phyloP scores from a whole-genome alignment of 2,329 filamentous ascomycete genomes.

The Monosporascus sp. region DNA sequence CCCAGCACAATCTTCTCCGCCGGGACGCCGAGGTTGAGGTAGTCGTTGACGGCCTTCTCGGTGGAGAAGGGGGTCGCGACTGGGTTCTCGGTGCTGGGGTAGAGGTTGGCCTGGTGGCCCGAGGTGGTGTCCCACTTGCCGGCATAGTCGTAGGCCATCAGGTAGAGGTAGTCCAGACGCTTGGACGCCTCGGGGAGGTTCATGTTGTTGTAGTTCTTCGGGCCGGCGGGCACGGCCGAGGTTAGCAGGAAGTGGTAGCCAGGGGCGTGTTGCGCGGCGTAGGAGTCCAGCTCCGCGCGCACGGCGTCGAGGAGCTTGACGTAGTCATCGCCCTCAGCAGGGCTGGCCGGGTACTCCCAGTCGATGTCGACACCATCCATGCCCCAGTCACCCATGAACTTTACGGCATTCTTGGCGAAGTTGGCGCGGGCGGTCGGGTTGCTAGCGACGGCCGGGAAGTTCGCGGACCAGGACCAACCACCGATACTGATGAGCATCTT shows the following conservation, averaged over 20 bases:
- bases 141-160: conserved; percentile 72
- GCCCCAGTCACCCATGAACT: conserved; percentile 68
- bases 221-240: conserved; percentile 47
- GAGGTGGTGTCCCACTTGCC: conserved; percentile 61
- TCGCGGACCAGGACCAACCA: conserved; percentile 77
- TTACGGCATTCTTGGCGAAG: conserved; percentile 67
- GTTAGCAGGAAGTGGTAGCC: conserved; percentile 51
- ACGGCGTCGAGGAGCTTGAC: conserved; percentile 39
- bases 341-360: conserved; percentile 36
- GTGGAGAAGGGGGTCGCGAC: conserved; percentile 65
- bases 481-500: conserved; percentile 79
- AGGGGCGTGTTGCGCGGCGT: conserved; percentile 37
- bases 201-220: conserved; percentile 42
- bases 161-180: conserved; percentile 50
- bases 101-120: conserved; percentile 71
- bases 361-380: conserved; percentile 40
- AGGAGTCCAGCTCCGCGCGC: conserved; percentile 43
- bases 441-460: conserved; percentile 65
- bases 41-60: conserved; percentile 59
- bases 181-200: conserved; percentile 41
- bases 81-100: conserved; percentile 47
- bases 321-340: conserved; percentile 38
- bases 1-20: conserved; percentile 67
- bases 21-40: conserved; percentile 58
- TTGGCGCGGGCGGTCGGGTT: conserved; percentile 54